Evolutionary conservation across 2,329 filamentous ascomycete genomes (phyloP).

Genomic region (Tolypocladium album): DNA sequence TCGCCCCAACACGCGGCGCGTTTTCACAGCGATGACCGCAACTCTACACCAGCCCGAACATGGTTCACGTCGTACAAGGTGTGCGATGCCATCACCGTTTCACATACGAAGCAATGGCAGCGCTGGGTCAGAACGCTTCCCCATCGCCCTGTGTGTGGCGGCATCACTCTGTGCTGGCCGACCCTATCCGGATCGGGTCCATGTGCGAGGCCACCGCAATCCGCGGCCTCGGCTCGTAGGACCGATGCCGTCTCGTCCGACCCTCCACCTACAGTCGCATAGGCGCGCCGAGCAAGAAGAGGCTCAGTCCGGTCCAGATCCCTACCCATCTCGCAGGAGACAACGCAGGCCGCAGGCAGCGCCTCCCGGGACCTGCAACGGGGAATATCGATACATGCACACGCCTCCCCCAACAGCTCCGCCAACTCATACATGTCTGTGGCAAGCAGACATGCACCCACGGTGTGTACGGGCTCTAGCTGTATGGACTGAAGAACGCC

Average conservation of each 20-base stretch:
- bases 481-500: slow-evolving; percentile 1
- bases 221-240: neutral
- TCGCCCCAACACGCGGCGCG: neutral
- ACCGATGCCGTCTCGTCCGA: neutral
- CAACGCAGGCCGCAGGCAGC: neutral
- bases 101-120: neutral
- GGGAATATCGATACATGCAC: slow-evolving; percentile 3
- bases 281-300: neutral
- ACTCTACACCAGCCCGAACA: neutral
- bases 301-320: neutral
- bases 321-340: neutral
- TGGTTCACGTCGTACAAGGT: neutral
- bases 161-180: no score
- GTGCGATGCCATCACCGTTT: neutral
- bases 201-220: neutral
- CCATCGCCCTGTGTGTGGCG: neutral
- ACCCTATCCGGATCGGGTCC: neutral
- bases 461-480: neutral
- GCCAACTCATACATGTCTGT: slow-evolving; percentile 18
- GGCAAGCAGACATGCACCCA: neutral
- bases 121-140: neutral
- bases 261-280: neutral
- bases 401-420: slow-evolving; percentile 18
- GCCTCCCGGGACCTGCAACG: neutral
- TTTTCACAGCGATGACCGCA: neutral